A percentile compares a stretch with the other conserved stretches of the same genome.
phyloP scores from a whole-genome alignment of 2,329 filamentous ascomycete species.

The Phoma sp. region DNA sequence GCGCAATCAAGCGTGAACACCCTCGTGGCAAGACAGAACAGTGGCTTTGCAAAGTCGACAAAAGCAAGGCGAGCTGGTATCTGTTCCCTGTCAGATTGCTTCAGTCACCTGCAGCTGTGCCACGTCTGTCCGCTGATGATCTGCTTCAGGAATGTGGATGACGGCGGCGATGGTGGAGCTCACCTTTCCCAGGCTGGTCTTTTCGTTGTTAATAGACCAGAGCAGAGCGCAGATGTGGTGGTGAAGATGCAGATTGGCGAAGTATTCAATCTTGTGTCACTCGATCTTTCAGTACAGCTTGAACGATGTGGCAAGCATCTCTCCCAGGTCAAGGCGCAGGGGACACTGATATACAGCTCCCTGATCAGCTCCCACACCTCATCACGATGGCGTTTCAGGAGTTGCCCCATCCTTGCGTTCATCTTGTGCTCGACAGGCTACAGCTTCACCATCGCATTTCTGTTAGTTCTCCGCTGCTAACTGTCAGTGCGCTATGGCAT shows the following conservation, averaged over 20 bases:
- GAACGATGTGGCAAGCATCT: slow-evolving; percentile 26
- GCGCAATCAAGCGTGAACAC: background rate
- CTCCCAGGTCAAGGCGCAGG: slow-evolving; percentile 29
- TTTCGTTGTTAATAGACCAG: background rate
- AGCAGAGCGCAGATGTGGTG: background rate
- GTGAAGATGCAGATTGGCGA: slow-evolving; percentile 2
- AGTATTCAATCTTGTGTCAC: slow-evolving; percentile 26
- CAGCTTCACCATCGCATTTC: slow-evolving; percentile 36
- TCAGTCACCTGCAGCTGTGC: slow-evolving; percentile 12
- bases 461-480: slow-evolving; percentile 36
- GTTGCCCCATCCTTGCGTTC: slow-evolving; percentile 41
- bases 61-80: slow-evolving; percentile 26
- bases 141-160: slow-evolving; percentile 15
- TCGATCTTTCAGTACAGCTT: slow-evolving; percentile 27
- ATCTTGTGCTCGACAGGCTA: slow-evolving; percentile 32
- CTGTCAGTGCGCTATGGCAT: slow-evolving; percentile 38
- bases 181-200: slow-evolving; percentile 4
- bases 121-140: slow-evolving; percentile 14
- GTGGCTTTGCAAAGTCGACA: slow-evolving; percentile 4
- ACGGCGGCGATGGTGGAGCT: slow-evolving; percentile 4
- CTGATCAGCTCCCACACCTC: slow-evolving; percentile 35
- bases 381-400: slow-evolving; percentile 33
- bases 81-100: slow-evolving; percentile 23
- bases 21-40: slow-evolving; percentile 12
- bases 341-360: slow-evolving; percentile 39